A percentile compares a stretch with the other conserved stretches of the same genome.
phyloP scores from a whole-genome alignment of 495 filamentous ascomycete species.

The Xylaria telfairii region DNA sequence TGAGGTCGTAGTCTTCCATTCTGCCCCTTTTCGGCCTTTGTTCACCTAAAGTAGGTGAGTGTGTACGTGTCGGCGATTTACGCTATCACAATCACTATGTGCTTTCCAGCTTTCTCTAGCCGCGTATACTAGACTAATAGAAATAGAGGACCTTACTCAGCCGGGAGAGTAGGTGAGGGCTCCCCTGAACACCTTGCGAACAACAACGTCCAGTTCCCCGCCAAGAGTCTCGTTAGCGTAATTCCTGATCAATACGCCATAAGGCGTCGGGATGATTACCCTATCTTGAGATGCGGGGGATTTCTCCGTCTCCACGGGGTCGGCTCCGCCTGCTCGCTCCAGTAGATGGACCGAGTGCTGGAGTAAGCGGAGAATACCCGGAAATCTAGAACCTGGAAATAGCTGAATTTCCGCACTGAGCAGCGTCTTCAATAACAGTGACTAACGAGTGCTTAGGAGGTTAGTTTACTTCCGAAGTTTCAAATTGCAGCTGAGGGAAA shows the following conservation, averaged over 20 bases:
- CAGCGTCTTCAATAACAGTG: background rate
- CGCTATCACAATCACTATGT: background rate
- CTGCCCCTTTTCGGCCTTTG: background rate
- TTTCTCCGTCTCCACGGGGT: conserved; percentile 15
- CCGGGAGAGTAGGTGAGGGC: background rate
- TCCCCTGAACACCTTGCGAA: background rate
- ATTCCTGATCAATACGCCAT: conserved; percentile 5
- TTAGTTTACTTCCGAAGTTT: too few species aligned
- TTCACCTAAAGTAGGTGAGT: background rate
- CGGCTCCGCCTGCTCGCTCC: conserved; percentile 9
- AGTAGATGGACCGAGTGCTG: background rate
- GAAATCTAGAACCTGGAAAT: background rate
- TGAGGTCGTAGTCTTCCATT: conserved; percentile 60
- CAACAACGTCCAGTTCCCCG: background rate
- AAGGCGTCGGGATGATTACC: background rate
- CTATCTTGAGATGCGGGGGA: conserved; percentile 13
- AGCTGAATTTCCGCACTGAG: background rate
- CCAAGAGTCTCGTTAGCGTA: background rate
- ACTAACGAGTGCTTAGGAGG: too few species aligned
- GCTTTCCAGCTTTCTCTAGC: background rate
- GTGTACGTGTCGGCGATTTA: background rate
- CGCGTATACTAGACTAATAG: background rate
- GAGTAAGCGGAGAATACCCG: conserved; percentile 1
- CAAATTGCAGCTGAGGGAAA: too few species aligned
- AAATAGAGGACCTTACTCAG: background rate